Conservation (phyloP, 225 moss, liverwort and hornwort species). For the Ulota crispa region DNA sequence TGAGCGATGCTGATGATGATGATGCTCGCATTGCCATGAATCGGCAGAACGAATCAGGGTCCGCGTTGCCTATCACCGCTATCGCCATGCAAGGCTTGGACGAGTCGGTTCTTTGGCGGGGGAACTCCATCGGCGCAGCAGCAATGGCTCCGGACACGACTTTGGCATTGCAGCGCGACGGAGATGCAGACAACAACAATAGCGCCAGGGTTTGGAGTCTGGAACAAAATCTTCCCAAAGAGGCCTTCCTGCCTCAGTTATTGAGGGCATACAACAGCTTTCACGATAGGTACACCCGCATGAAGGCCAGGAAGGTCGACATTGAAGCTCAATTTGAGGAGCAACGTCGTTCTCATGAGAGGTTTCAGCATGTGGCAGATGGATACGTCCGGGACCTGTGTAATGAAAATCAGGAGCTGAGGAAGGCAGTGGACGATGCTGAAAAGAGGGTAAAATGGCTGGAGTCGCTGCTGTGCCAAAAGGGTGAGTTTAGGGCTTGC, state of each 20-base stretch:
- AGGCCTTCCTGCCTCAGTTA: slow-evolving; percentile 44
- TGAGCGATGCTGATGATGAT: slow-evolving; percentile 1
- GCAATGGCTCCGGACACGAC: slow-evolving; percentile 8
- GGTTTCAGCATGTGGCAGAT: slow-evolving; percentile 56
- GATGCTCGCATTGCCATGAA: neutral
- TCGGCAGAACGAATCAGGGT: neutral
- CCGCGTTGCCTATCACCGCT: neutral
- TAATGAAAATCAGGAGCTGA: slow-evolving; percentile 47
- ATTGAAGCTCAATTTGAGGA: slow-evolving; percentile 51
- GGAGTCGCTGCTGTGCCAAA: slow-evolving; percentile 43
- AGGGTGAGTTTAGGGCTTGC: slow-evolving; percentile 30
- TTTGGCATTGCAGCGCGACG: slow-evolving; percentile 18
- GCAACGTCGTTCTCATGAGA: slow-evolving; percentile 39
- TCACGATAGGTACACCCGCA: slow-evolving; percentile 40
- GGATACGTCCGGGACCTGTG: slow-evolving; percentile 49
- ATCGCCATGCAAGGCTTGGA: slow-evolving; percentile 6
- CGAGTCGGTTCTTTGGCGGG: slow-evolving; percentile 12
- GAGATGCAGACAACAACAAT: slow-evolving; percentile 6
- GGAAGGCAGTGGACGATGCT: slow-evolving; percentile 36
- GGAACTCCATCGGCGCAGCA: slow-evolving; percentile 14
- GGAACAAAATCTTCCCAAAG: slow-evolving; percentile 34
- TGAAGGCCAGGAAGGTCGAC: slow-evolving; percentile 49
- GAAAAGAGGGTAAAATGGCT: slow-evolving; percentile 45
- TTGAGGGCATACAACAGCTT: slow-evolving; percentile 40
- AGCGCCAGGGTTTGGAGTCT: slow-evolving; percentile 15